Base-by-base conservation (phyloP, 2,329 filamentous ascomycete species). In the Neospermospora avenae region DNA sequence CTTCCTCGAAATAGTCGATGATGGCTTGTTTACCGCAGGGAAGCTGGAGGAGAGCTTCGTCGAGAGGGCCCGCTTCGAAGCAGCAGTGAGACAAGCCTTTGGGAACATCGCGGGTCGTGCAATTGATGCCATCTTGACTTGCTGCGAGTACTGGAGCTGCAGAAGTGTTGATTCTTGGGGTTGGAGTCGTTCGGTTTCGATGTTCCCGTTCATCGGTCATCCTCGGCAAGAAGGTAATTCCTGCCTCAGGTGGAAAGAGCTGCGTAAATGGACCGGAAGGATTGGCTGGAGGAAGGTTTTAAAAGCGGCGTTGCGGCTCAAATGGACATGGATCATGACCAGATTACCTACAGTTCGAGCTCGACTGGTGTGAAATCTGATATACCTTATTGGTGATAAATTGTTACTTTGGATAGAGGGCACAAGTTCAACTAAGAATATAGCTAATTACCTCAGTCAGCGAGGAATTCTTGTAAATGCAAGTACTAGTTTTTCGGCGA, bases 61-160 rank as follows among this genome's bases (percentile, higher is more conserved):
- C 44, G 77, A 77, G 68, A 79, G 72, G 65, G 75, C 66, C 68
- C 78, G 78, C 71, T 75, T 75, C 58, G 76, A 71, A 59, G 75
- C 70, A 59, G 73, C 70, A 59, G 76, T 71, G 49, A 72, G 66
- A 68, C 75, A 76, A 60, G 76, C 74, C 69, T 80, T 79, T 69
- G 78, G 76, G 65, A 82, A 72, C 67, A 82, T 70, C 49, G 76
- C 70, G 62, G 80, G 77, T 66, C 80, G 79, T 69, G 81, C 72
- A 69, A 81, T 72, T 67, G 80, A 80, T 67, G 81, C 80, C 81
- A 84, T 83, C 72, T 54, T 67, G 60, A 68, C 62, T 39, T 62
- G 24, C 60, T 63, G 56, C 59, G 59, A 46, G 49, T 52, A 39
- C 45, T 60, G 56, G 46, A n/a, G 63, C 52, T 56, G 57, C 44